Percentiles rank a stretch among this genome's conserved stretches.
Evolutionary conservation across 768 basidiomycete genomes (phyloP).

Genomic region (Aureoboletus auriporus): DNA sequence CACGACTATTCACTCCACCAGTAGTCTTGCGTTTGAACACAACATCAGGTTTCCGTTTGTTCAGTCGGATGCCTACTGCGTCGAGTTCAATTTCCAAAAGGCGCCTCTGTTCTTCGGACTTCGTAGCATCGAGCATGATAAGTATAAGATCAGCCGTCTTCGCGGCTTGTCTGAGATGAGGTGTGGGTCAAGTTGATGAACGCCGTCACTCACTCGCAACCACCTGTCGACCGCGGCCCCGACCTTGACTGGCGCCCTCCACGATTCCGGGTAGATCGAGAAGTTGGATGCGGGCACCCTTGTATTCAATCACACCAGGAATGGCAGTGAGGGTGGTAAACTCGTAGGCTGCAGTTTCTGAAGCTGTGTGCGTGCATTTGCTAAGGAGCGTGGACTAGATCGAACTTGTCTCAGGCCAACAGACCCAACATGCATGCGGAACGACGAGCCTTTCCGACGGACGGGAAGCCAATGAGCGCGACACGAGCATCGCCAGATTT

Average conservation of each 20-base stretch:
- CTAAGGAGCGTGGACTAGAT: slow-evolving; percentile 81
- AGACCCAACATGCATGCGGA: background rate
- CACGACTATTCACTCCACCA: slow-evolving; percentile 65
- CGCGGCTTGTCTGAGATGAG: slow-evolving; percentile 45
- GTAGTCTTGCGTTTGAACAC: slow-evolving; percentile 93
- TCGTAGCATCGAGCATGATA: slow-evolving; percentile 90
- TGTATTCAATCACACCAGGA: slow-evolving; percentile 94
- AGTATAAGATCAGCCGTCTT: slow-evolving; percentile 93
- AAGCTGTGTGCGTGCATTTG: slow-evolving; percentile 89
- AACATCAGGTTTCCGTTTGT: slow-evolving; percentile 87
- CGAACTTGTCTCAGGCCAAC: slow-evolving; percentile 4
- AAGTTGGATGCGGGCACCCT: slow-evolving; percentile 90
- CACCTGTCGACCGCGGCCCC: slow-evolving; percentile 93
- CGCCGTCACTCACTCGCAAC: slow-evolving; percentile 63
- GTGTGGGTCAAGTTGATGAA: background rate
- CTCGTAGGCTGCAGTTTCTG: slow-evolving; percentile 88
- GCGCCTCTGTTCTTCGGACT: slow-evolving; percentile 85
- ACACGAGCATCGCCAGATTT: slow-evolving; percentile 87
- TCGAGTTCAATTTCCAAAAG: slow-evolving; percentile 92
- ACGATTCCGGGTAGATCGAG: slow-evolving; percentile 96
- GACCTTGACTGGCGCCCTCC: slow-evolving; percentile 85
- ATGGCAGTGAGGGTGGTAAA: slow-evolving; percentile 96
- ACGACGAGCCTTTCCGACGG: slow-evolving; percentile 73
- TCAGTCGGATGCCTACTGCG: slow-evolving; percentile 93
- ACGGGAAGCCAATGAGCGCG: slow-evolving; percentile 92